Base-by-base conservation (phyloP, 2,329 filamentous ascomycete species). In the Colletotrichum viniferum region DNA sequence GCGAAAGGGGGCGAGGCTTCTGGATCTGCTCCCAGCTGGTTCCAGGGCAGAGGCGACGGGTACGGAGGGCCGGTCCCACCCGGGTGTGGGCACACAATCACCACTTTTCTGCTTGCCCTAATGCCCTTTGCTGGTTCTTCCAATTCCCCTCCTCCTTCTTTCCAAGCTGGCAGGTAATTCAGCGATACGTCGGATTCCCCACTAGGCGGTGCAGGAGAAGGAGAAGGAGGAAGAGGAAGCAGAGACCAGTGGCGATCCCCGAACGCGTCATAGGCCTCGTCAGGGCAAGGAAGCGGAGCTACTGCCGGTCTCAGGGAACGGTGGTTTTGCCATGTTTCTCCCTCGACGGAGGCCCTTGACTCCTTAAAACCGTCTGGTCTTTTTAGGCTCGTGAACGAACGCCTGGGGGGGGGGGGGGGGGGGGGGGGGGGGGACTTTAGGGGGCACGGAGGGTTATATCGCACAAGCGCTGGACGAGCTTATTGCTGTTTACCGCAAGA, bases 201-300 rank as follows among this genome's bases (percentile, higher is more conserved):
- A 75, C 73, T 38, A 70, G 43, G 73, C 73, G 48, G 73, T 75
- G 73, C 73, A 43, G 18, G 9, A 43, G 38, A 43, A 43, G 18
- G 9, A 43, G 38, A 43, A 43, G 38, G 38, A 48, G 48, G n/a
- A 58, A n/a, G 24, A 38, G 28, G 28, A 16, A 58, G n/a, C 48
- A 61, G 24, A 55, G 56, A 34, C 24, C 63, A 58, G 73, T 72
- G 69, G 69, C 73, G 43, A 68, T 66, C 18, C 63, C 34, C 9
- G 69, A 67, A 75, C 69, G 69, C 73, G 73, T 75, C 73, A 75
- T 75, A 60, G 63, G 63, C 73, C 73, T 75, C 73, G 73, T 75
- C 63, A 68, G 62, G 63, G 73, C 69, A 34, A 43, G 38, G 18
- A 43, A 69, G 67, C 24, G 56, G 43, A 63, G 56, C 62, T 62